These are phyloP conservation scores for Gaultheria prostrata DNA, from an alignment of 148 eudicot genomes.

Conservation along the genomic window DNA sequence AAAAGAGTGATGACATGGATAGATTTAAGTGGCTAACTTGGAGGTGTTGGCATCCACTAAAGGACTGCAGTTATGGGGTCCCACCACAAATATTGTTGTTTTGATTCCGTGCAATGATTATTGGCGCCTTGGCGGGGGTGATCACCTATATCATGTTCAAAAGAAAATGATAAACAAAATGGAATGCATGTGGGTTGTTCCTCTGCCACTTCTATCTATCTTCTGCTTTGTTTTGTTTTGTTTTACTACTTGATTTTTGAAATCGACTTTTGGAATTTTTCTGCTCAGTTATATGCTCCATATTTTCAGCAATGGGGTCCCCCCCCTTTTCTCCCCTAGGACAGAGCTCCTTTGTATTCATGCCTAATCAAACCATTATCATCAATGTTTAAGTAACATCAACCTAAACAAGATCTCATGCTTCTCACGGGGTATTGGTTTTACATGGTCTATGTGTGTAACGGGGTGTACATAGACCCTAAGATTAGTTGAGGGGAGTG, in stretches of 20 bases:
- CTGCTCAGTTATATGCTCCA: constrained; percentile 17
- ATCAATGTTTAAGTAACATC: neutral
- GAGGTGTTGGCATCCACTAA: constrained; percentile 23
- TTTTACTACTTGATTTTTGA: neutral
- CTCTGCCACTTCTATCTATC: constrained; percentile 25
- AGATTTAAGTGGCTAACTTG: neutral
- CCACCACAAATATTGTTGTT: neutral
- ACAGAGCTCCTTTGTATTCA: neutral
- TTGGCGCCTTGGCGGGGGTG: constrained; percentile 19
- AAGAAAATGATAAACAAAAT: constrained; percentile 22
- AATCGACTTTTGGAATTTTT: constrained; percentile 15
- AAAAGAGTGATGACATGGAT: constrained; percentile 9
- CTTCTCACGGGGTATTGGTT: too few species aligned
- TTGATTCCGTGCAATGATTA: constrained; percentile 40
- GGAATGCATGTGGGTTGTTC: constrained; percentile 52
- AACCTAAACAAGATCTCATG: neutral
- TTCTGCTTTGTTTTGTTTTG: neutral
- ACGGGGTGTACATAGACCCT: too few species aligned
- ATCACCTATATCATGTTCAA: constrained; percentile 5
- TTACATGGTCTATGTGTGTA: too few species aligned
- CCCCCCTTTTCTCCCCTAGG: neutral
- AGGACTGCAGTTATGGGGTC: constrained; percentile 1
- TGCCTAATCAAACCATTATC: neutral
- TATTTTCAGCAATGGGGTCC: constrained; percentile 20
- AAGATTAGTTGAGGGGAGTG: too few species aligned